phyloP scores from a whole-genome alignment of 139 green algal species.

The Coelastrella sp. region DNA sequence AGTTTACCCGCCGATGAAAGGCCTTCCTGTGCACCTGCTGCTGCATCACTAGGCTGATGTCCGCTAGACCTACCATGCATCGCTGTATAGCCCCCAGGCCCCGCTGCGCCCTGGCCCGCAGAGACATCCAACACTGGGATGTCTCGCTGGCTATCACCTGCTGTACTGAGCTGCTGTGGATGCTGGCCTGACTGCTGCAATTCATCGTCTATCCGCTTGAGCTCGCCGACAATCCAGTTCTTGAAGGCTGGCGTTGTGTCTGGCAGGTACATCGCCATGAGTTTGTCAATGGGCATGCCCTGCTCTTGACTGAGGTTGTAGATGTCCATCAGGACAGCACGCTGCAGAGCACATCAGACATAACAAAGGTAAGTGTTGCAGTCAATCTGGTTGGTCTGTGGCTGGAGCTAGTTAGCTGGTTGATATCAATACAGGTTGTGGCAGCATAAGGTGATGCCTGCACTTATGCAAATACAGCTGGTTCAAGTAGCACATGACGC shows the following conservation, averaged over 20 bases:
- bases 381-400: no score
- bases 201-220: slow-evolving; percentile 19
- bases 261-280: slow-evolving; percentile 27
- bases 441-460: no score
- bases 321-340: slow-evolving; percentile 21
- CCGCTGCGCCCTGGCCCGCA: not conserved
- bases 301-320: slow-evolving; percentile 24
- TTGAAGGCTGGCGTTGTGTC: slow-evolving; percentile 26
- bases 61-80: not conserved
- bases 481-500: no score
- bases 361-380: no score
- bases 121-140: not conserved
- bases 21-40: not conserved
- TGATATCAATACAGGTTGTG: no score
- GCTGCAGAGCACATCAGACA: not conserved
- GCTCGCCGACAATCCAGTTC: slow-evolving; percentile 3
- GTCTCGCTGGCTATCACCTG: not conserved
- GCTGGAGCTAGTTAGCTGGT: no score
- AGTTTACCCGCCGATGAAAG: not conserved
- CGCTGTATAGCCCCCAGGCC: not conserved
- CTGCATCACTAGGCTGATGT: no score
- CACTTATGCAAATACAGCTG: no score
- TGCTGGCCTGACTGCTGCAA: not conserved
- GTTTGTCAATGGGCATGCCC: slow-evolving; percentile 33
- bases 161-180: not conserved